Evolutionary conservation across 768 basidiomycete species (phyloP).

Genomic region (Hemileccinum rubropunctum): DNA sequence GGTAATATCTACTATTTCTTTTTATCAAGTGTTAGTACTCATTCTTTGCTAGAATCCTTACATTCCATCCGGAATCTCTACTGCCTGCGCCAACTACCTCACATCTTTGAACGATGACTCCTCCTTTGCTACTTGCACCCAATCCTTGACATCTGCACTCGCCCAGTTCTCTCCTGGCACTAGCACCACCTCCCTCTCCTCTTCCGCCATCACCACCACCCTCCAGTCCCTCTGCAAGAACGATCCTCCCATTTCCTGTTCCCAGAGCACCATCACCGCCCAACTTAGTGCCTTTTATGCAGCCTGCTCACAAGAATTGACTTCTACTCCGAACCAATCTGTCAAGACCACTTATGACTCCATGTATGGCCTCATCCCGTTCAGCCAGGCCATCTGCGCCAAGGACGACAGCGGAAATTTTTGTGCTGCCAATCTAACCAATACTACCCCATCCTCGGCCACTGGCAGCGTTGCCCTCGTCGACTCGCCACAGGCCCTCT

Average conservation of each 20-base stretch:
- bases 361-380: slow-evolving; percentile 67
- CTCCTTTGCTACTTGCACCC: slow-evolving; percentile 57
- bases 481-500: background rate
- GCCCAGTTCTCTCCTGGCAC: slow-evolving; percentile 47
- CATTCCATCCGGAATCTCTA: slow-evolving; percentile 68
- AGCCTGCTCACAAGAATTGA: slow-evolving; percentile 71
- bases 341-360: slow-evolving; percentile 76
- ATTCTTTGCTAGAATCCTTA: slow-evolving; percentile 35
- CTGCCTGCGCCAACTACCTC: slow-evolving; percentile 57
- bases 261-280: slow-evolving; percentile 52
- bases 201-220: slow-evolving; percentile 47
- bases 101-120: slow-evolving; percentile 58
- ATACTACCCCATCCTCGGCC: slow-evolving; percentile 4
- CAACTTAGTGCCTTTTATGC: slow-evolving; percentile 68
- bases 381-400: slow-evolving; percentile 67
- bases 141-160: slow-evolving; percentile 57
- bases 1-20: slow-evolving; percentile 25
- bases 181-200: slow-evolving; percentile 37
- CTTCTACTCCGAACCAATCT: slow-evolving; percentile 39
- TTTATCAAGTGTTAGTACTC: too few species aligned
- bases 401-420: slow-evolving; percentile 69
- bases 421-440: slow-evolving; percentile 57
- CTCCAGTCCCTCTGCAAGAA: slow-evolving; percentile 56
- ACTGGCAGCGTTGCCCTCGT: slow-evolving; percentile 13
- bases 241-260: slow-evolving; percentile 47